Evolutionary conservation across 2,329 filamentous ascomycete species (phyloP).

Genomic region (Beauveria sp.): DNA sequence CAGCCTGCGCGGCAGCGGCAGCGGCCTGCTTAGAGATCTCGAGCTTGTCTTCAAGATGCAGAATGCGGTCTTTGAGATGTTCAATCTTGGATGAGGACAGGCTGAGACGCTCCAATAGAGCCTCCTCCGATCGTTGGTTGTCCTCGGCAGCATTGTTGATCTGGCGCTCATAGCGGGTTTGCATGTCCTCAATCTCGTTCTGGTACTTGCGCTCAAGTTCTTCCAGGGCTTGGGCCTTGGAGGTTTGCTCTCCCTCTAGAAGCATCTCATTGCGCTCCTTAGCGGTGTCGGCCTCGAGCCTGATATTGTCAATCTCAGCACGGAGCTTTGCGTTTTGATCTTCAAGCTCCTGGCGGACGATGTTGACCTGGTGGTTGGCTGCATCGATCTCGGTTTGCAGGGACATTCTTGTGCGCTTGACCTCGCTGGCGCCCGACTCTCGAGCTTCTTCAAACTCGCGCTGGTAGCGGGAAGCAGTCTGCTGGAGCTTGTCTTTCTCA

Average conservation of each 20-base stretch:
- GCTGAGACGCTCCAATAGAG: constrained; percentile 71
- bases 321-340: constrained; percentile 67
- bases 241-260: constrained; percentile 69
- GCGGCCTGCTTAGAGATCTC: constrained; percentile 85
- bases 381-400: constrained; percentile 76
- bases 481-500: constrained; percentile 66
- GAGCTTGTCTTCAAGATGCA: constrained; percentile 82
- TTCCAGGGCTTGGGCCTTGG: constrained; percentile 50
- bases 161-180: constrained; percentile 66
- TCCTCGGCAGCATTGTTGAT: constrained; percentile 72
- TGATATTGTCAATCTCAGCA: constrained; percentile 67
- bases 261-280: constrained; percentile 78
- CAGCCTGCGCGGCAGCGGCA: constrained; percentile 71
- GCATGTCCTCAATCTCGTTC: constrained; percentile 65
- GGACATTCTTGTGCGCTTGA: constrained; percentile 69
- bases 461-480: constrained; percentile 60
- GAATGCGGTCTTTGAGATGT: constrained; percentile 77
- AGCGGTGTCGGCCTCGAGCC: constrained; percentile 70
- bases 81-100: constrained; percentile 78
- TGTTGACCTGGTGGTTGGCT: constrained; percentile 78
- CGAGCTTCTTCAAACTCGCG: constrained; percentile 78
- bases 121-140: constrained; percentile 68
- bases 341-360: constrained; percentile 74
- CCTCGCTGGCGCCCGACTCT: constrained; percentile 70
- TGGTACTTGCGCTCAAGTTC: constrained; percentile 51